Conservation (phyloP, 768 basidiomycete species). For the Baorangia bicolor region DNA sequence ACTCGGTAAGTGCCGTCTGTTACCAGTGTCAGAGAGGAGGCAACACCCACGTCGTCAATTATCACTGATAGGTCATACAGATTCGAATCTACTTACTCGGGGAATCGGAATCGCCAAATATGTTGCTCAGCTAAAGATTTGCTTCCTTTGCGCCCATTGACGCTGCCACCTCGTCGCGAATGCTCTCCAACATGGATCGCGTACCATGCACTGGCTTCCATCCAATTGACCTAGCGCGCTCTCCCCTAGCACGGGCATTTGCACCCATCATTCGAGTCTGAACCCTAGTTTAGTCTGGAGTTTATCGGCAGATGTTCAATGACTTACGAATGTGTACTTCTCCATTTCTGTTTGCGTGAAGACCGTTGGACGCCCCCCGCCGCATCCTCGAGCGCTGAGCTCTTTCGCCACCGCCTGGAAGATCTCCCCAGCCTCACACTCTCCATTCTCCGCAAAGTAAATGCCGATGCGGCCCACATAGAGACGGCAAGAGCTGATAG, state of each 20-base stretch:
- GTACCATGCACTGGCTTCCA: conserved; percentile 34
- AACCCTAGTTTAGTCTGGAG: neutral
- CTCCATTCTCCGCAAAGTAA: conserved; percentile 54
- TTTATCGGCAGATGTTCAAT: neutral
- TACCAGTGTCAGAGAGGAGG: conserved; percentile 2
- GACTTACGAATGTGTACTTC: conserved; percentile 17
- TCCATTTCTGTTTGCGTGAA: conserved; percentile 35
- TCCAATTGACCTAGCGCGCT: conserved; percentile 20
- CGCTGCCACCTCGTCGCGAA: conserved; percentile 40
- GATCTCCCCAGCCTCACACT: conserved; percentile 45
- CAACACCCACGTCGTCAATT: neutral
- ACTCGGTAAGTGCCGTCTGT: conserved; percentile 10
- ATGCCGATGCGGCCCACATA: conserved; percentile 41
- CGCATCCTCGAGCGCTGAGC: conserved; percentile 25
- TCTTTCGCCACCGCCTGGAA: conserved; percentile 40
- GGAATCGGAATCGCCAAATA: neutral
- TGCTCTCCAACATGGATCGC: conserved; percentile 41
- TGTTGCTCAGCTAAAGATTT: neutral
- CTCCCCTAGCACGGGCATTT: conserved; percentile 21
- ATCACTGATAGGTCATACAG: neutral
- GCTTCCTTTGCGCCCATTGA: conserved; percentile 1
- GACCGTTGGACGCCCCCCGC: conserved; percentile 34
- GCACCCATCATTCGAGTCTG: conserved; percentile 19
- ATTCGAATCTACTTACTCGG: neutral
- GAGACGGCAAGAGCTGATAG: conserved; percentile 16